These are phyloP conservation scores for Nannochloropsis gaditana DNA, from an alignment of 108 stramenopile species.

Conservation along the genomic window DNA sequence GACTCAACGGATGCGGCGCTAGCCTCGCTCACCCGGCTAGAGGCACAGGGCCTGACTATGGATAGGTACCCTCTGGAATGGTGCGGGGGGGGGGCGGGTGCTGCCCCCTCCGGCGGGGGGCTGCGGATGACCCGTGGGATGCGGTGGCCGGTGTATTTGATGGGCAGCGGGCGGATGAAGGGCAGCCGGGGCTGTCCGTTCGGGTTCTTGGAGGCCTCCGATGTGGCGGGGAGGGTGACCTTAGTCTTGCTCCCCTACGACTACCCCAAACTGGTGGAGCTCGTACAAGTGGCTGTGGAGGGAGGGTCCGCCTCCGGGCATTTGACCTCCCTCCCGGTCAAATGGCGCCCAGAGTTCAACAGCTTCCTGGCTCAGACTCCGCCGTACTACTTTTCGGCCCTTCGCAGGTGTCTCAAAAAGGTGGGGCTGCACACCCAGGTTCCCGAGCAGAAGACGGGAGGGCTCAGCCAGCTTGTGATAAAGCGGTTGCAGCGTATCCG, in stretches of 20 bases:
- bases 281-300: neutral
- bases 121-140: neutral
- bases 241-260: neutral
- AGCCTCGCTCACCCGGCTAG: neutral
- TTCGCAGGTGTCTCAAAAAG: neutral
- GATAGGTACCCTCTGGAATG: neutral
- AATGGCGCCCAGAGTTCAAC: conserved; percentile 15
- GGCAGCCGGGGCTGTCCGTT: neutral
- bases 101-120: neutral
- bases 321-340: neutral
- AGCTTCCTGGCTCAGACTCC: neutral
- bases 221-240: neutral
- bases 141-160: neutral
- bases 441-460: neutral
- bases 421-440: conserved; percentile 16
- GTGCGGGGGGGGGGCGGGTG: neutral
- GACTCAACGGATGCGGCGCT: neutral
- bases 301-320: neutral
- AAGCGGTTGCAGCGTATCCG: neutral
- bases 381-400: neutral
- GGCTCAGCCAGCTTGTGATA: neutral
- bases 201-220: neutral
- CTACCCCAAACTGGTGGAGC: neutral
- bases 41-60: neutral
- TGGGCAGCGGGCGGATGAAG: neutral